phyloP scores from a whole-genome alignment of 306 rosid species.

The Glycine latifolia region DNA sequence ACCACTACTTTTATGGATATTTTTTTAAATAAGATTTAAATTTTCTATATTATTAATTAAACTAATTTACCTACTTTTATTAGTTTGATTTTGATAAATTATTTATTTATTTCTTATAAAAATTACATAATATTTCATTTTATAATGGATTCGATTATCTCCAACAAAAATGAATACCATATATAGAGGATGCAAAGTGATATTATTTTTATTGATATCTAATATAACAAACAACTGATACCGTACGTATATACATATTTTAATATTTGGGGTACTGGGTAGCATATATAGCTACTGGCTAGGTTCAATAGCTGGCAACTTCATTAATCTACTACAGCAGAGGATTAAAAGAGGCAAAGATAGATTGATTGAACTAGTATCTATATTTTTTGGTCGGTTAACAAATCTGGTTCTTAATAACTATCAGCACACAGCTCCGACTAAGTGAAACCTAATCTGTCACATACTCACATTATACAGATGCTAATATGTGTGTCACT shows the following conservation, averaged over 20 bases:
- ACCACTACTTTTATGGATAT: too few species aligned
- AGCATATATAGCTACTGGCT: background rate
- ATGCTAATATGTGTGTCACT: background rate
- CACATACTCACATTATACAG: background rate
- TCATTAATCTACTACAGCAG: background rate
- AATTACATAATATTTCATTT: too few species aligned
- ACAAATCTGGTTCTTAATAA: constrained; percentile 30
- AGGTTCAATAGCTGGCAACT: constrained; percentile 30
- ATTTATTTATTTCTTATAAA: too few species aligned
- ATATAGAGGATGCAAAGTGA: background rate
- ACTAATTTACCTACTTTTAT: too few species aligned
- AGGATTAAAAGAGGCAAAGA: background rate
- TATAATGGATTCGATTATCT: background rate
- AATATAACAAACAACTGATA: background rate
- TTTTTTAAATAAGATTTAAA: too few species aligned
- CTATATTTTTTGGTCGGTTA: constrained; percentile 19
- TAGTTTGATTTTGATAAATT: too few species aligned
- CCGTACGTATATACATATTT: background rate
- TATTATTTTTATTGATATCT: background rate
- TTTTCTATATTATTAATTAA: too few species aligned
- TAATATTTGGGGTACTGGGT: background rate
- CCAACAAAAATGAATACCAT: too few species aligned
- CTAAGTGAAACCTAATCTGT: constrained; percentile 23
- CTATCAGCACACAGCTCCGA: background rate
- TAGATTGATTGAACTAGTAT: background rate